A percentile compares a stretch with the other conserved stretches of the same genome.
Evolutionary conservation across 106 monocot species (phyloP).

Genomic region (Alisma plantagoaquatica): DNA sequence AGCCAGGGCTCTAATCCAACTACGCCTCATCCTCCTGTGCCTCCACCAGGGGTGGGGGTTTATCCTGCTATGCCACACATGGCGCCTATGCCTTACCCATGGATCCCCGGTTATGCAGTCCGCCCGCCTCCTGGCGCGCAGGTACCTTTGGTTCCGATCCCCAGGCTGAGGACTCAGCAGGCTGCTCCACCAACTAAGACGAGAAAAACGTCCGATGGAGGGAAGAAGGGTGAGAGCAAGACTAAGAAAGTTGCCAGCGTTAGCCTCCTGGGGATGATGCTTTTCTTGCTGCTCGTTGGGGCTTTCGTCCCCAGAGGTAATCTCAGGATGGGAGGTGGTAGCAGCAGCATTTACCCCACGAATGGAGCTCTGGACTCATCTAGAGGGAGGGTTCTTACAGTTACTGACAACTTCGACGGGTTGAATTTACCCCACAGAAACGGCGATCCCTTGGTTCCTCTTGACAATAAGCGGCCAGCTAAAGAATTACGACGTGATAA

Average conservation of each 20-base stretch:
- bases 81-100: conserved; percentile 39
- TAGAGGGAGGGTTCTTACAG: conserved; percentile 29
- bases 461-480: too few species aligned
- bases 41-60: too few species aligned
- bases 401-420: conserved; percentile 9
- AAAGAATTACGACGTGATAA: too few species aligned
- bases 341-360: background rate
- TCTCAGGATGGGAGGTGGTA: conserved; percentile 7
- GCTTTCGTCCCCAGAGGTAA: conserved; percentile 17
- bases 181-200: conserved; percentile 20
- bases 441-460: too few species aligned
- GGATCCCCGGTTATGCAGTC: conserved; percentile 54
- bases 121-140: conserved; percentile 31
- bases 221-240: conserved; percentile 8
- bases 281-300: conserved; percentile 8
- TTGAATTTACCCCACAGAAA: conserved; percentile 19
- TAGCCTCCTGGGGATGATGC: conserved; percentile 4
- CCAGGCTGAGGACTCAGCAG: conserved; percentile 53
- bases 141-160: conserved; percentile 63
- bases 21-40: too few species aligned
- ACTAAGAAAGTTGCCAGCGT: conserved; percentile 8
- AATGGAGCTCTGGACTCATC: background rate
- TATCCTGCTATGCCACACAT: conserved; percentile 1
- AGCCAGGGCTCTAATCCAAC: background rate
- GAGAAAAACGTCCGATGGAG: conserved; percentile 20